Conservation (phyloP, 225 moss, liverwort and hornwort genomes). For the Antitrichia curtipendula region DNA sequence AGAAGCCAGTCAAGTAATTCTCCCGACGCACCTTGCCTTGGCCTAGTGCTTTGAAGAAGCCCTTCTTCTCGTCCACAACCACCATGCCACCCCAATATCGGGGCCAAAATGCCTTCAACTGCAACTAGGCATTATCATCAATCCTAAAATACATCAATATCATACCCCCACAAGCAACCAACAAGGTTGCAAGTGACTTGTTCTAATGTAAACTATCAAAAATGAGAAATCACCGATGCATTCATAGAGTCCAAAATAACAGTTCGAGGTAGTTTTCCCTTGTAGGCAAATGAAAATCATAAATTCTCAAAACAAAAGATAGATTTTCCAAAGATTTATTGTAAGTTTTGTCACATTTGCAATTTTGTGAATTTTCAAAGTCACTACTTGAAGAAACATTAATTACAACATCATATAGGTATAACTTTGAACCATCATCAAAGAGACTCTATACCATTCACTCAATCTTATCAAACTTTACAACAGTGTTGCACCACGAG, state of each 20-base stretch:
- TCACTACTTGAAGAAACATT: neutral
- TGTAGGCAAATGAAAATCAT: neutral
- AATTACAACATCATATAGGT: too few species aligned
- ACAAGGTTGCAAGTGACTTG: too few species aligned
- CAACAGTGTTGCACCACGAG: neutral
- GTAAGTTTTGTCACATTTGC: neutral
- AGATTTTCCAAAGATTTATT: neutral
- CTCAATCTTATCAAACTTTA: too few species aligned
- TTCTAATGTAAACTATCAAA: neutral
- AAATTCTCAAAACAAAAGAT: too few species aligned
- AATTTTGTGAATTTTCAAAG: neutral
- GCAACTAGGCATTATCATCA: neutral
- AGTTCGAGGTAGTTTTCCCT: accelerated
- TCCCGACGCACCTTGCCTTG: conserved; percentile 46
- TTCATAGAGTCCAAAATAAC: neutral
- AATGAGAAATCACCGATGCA: neutral
- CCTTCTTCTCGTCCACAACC: conserved; percentile 41
- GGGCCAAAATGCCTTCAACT: conserved; percentile 81
- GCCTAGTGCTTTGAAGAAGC: conserved; percentile 68
- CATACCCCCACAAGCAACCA: neutral
- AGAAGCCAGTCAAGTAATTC: conserved; percentile 30
- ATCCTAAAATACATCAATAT: neutral
- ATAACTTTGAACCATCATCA: accelerated
- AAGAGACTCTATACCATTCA: neutral
- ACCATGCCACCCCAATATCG: conserved; percentile 82